Evolutionary conservation across 768 basidiomycete species (phyloP).

Genomic region (Sistotremastrum niveocremeum): DNA sequence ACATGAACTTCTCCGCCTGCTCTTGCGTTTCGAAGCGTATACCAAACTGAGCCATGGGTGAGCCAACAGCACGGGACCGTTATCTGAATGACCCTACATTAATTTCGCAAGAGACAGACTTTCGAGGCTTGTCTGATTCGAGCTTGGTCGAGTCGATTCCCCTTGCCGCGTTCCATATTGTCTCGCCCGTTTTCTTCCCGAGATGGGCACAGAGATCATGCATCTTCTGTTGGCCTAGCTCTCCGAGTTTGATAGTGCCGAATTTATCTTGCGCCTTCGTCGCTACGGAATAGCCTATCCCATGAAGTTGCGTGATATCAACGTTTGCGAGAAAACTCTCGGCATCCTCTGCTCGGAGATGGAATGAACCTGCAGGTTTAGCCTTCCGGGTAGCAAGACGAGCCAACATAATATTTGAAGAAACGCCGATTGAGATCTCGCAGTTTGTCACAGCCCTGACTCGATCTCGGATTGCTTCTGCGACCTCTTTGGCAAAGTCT

Average conservation of each 20-base stretch:
- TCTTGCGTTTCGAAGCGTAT: slow-evolving; percentile 80
- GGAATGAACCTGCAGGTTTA: slow-evolving; percentile 82
- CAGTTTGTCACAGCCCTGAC: slow-evolving; percentile 72
- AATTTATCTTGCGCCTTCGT: slow-evolving; percentile 75
- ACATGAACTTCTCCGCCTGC: slow-evolving; percentile 69
- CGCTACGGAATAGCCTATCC: slow-evolving; percentile 65
- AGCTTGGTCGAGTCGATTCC: slow-evolving; percentile 74
- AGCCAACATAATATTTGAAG: slow-evolving; percentile 85
- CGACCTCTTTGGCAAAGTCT: slow-evolving; percentile 66
- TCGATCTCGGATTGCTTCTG: slow-evolving; percentile 67
- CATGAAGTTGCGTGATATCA: slow-evolving; percentile 71
- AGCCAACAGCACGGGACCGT: neutral
- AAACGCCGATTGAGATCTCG: slow-evolving; percentile 80
- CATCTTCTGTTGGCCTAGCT: slow-evolving; percentile 51
- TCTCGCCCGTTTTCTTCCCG: slow-evolving; percentile 75
- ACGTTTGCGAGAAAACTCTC: slow-evolving; percentile 47
- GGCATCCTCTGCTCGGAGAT: slow-evolving; percentile 45
- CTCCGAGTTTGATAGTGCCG: slow-evolving; percentile 54
- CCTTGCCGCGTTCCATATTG: slow-evolving; percentile 66
- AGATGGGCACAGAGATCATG: slow-evolving; percentile 52
- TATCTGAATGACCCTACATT: slow-evolving; percentile 45
- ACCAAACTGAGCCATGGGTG: slow-evolving; percentile 51
- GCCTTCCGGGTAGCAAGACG: slow-evolving; percentile 83
- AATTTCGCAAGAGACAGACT: slow-evolving; percentile 89
- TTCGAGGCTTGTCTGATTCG: slow-evolving; percentile 74